Conservation (phyloP, 2,329 filamentous ascomycete genomes). For the Hypoxylon sp. region DNA sequence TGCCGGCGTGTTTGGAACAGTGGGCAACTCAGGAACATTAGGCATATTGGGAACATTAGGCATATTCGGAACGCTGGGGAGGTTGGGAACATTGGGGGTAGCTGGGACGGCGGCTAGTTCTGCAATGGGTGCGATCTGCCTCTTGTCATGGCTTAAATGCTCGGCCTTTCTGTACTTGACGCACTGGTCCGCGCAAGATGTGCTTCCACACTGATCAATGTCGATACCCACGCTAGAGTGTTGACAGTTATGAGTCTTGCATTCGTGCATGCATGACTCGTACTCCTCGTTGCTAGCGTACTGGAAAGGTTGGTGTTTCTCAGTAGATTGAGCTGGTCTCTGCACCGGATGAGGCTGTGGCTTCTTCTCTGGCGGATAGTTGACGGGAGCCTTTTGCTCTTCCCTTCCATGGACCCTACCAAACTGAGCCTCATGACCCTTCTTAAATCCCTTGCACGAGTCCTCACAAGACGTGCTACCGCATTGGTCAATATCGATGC, state of each 20-base stretch:
- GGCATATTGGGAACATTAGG: background rate
- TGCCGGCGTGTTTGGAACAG: background rate
- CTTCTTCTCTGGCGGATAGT: background rate
- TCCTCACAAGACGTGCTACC: constrained; percentile 26
- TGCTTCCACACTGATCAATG: constrained; percentile 30
- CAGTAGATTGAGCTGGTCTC: background rate
- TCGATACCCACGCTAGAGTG: constrained; percentile 19
- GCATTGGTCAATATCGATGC: constrained; percentile 24
- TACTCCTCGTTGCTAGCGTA: background rate
- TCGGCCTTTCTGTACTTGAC: constrained; percentile 5
- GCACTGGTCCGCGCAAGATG: constrained; percentile 26
- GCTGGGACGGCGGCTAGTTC: background rate
- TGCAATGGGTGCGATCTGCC: background rate
- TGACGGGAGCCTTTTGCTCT: background rate
- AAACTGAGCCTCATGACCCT: background rate
- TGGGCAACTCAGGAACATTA: background rate
- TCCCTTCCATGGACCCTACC: background rate
- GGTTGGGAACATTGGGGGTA: background rate
- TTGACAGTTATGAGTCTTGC: constrained; percentile 33
- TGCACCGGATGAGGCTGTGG: background rate
- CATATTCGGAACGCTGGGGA: background rate
- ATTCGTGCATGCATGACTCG: constrained; percentile 31
- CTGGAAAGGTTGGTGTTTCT: background rate
- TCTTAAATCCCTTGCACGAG: constrained; percentile 11
- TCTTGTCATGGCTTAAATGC: background rate